These are phyloP conservation scores for Fusarium buxicola DNA, from an alignment of 2,329 filamentous ascomycete genomes.

Conservation along the genomic window DNA sequence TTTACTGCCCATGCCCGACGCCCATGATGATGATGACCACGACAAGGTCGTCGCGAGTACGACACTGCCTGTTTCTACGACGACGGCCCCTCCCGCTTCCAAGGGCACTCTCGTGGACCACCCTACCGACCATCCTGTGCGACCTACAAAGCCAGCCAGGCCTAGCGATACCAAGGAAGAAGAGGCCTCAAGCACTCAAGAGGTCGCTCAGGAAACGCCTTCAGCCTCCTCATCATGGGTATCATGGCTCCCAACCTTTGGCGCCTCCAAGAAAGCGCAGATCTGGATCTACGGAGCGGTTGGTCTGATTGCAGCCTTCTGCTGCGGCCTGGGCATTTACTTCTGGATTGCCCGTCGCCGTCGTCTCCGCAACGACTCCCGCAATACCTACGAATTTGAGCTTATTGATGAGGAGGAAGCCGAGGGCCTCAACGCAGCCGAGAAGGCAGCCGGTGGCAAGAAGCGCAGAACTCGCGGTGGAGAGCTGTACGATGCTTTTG, in stretches of 20 bases:
- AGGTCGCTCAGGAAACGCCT: conserved; percentile 53
- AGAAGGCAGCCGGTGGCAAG: conserved; percentile 59
- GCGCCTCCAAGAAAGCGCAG: conserved; percentile 86
- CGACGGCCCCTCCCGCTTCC: conserved; percentile 59
- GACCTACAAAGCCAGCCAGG: conserved; percentile 65
- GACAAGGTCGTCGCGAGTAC: conserved; percentile 69
- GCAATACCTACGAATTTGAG: conserved; percentile 94
- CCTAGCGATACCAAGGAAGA: conserved; percentile 49
- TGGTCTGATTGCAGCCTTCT: conserved; percentile 87
- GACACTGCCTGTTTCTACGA: conserved; percentile 71
- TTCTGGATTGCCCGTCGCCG: conserved; percentile 83
- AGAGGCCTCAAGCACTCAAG: conserved; percentile 47
- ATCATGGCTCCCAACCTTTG: conserved; percentile 91
- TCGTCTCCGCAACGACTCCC: conserved; percentile 77
- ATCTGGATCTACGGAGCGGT: conserved; percentile 93
- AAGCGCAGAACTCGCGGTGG: conserved; percentile 74
- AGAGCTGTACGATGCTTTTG: conserved; percentile 97
- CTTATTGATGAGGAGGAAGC: conserved; percentile 86
- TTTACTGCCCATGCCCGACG: conserved; percentile 83
- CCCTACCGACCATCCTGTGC: conserved; percentile 73
- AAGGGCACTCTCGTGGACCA: conserved; percentile 58
- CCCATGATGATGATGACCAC: conserved; percentile 86
- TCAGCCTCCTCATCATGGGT: conserved; percentile 77
- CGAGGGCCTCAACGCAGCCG: conserved; percentile 62
- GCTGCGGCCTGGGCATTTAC: conserved; percentile 82